Evolutionary conservation across 1,139 yeast genomes (phyloP), one percentile per base, ranked within the genome.

Genomic region (Saccharomyces hybrid): DNA sequence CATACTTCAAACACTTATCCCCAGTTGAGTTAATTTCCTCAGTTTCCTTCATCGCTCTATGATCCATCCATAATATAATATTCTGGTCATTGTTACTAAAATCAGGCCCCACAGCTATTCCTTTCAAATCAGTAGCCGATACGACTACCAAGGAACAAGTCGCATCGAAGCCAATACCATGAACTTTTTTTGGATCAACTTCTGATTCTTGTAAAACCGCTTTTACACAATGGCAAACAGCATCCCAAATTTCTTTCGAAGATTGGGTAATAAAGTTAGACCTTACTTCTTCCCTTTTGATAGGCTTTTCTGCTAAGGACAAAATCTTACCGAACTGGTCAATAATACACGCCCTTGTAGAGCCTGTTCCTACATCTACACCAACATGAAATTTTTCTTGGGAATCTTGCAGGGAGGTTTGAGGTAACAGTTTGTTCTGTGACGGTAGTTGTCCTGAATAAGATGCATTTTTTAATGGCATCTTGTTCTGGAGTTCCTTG

Each of bases 1-100:
- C 99, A 68, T 89, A 93, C 69, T 88, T 85, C 65, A 93, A 78
- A 58, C 88, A 80, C 64, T 81, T 82, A 68, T 89, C 95, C 46
- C 80, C 80, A 1, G 96, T 85, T 49, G 85, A 82, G 70, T 91
- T 91, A 70, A 93, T 90, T 53, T 76, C 79, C 57, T 81, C 74
- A 23, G 97, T 90, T 69, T 91, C 96, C 13, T 76, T 76, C n/a
- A 78, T 83, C 0, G 99, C 97, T 61, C 99, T 80, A 71, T 93
- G 99, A 72, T 93, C 99, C 97, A 93, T 91, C 98, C 99, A 93
- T 56, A 93, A 74, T 53, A 93, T 83, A 64, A 93, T 85, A 71
- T 93, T 90, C 67, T 91, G 96, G 59, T 79, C 79, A 46, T 75
- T 63, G 64, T 88, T 84, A 44, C 73, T 61, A 69, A 88, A 93